phyloP scores from a whole-genome alignment of 2,329 filamentous ascomycete species.

The Fusarium fracticaudum region DNA sequence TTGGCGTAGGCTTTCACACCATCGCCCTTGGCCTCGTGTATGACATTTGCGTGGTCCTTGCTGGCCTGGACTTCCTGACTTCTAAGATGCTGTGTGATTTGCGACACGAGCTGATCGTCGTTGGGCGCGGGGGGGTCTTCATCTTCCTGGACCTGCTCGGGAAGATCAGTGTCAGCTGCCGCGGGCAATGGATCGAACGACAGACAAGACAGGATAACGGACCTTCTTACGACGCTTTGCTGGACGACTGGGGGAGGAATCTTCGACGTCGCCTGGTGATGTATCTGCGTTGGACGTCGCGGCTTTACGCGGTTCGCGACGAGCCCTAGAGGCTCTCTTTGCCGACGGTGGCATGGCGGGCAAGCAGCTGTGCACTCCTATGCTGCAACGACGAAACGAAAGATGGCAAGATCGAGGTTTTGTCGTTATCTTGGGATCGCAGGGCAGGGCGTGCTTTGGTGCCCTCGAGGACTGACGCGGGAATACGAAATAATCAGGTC shows the following conservation, averaged over 20 bases:
- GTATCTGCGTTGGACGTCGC: slow-evolving; percentile 48
- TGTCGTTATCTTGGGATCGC: neutral
- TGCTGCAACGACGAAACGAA: neutral
- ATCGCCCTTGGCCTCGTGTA: slow-evolving; percentile 69
- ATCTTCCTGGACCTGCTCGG: slow-evolving; percentile 50
- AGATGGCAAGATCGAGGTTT: neutral
- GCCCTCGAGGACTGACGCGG: slow-evolving; percentile 21
- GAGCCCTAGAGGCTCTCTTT: slow-evolving; percentile 50
- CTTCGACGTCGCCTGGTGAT: slow-evolving; percentile 53
- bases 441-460: neutral
- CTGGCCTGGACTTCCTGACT: slow-evolving; percentile 65
- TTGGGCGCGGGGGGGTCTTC: slow-evolving; percentile 55
- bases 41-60: slow-evolving; percentile 70
- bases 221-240: slow-evolving; percentile 73
- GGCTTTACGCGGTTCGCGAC: slow-evolving; percentile 53
- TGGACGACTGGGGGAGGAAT: slow-evolving; percentile 69
- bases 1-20: slow-evolving; percentile 82
- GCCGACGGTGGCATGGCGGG: slow-evolving; percentile 50
- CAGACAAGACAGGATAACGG: slow-evolving; percentile 19
- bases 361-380: neutral
- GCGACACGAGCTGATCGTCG: slow-evolving; percentile 65
- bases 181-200: neutral
- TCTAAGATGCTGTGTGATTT: slow-evolving; percentile 63
- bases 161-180: slow-evolving; percentile 19
- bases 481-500: slow-evolving; percentile 16